Evolutionary conservation across 805 yeast genomes (phyloP), one percentile per base, ranked within the genome.

Genomic region (Candida endomychidarum): DNA sequence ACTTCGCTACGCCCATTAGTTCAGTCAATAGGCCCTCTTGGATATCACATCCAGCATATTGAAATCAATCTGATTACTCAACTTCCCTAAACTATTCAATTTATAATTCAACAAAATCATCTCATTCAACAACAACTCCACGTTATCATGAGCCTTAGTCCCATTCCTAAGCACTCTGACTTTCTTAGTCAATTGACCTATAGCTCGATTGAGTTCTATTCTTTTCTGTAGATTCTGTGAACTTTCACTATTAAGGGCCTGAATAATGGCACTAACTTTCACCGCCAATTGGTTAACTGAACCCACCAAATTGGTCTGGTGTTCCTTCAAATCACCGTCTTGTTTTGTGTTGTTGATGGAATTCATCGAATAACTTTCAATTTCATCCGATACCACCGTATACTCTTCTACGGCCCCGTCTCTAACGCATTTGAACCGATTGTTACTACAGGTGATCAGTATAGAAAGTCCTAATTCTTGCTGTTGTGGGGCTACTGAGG

Each of bases 91-190:
- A 5, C 56, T 50, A 1, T 56, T 43, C 15, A 63, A 38, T 41
- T 68, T 64, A 14, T 60, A 50, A 1, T 67, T 57, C 7, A 68
- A 35, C 17, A 67, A 46, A 12, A 63, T 48, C 26, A 68, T 43
- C 15, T 62, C 63, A 2, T 61, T 46, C 1, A 63, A 34, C 21
- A 54, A 48, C 17, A 62, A 46, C 35, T 55, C 46, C 26, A 45
- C 22, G 8, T 34, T 35, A 15, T 35, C 41, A 15, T 12, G 15
- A 9, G 3, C 10, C 4, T 30, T 14, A 15, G 22, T 15, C 18
- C 9, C 29, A 8, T 16, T 17, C 18, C 40, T 42, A 5, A 14
- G 14, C 15, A 45, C 50, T 15, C 46, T 33, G 34, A 53, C 22
- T 53, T 47, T 19, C 34, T 32, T 10, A 54, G 40, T 27, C 52